phyloP scores from a whole-genome alignment of 129 eudicot species.

The Saussurea involucrata region DNA sequence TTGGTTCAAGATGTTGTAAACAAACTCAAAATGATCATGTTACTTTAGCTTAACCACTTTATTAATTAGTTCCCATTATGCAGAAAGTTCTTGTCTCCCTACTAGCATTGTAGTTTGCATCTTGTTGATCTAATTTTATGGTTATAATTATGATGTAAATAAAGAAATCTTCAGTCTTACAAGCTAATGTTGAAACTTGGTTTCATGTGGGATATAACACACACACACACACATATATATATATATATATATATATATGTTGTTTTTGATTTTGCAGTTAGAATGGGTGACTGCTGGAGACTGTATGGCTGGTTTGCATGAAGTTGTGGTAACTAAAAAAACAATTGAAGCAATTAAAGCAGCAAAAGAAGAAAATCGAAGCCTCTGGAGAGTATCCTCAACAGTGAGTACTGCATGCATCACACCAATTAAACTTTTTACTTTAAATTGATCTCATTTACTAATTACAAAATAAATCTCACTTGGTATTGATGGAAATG shows the following conservation, averaged over 20 bases:
- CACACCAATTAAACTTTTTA: background rate
- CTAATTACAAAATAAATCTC: background rate
- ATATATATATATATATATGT: no score
- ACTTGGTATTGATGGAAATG: background rate
- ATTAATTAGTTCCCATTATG: no score
- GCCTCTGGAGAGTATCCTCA: slow-evolving; percentile 95
- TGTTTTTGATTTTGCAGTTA: slow-evolving; percentile 45
- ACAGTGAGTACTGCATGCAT: slow-evolving; percentile 47
- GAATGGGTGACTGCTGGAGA: slow-evolving; percentile 97
- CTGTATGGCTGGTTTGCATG: slow-evolving; percentile 97
- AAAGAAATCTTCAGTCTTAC: background rate
- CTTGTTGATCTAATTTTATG: background rate
- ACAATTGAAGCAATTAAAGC: slow-evolving; percentile 58
- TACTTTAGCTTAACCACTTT: background rate
- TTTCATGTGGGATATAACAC: background rate
- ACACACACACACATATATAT: no score
- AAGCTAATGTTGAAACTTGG: background rate
- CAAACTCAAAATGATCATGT: background rate
- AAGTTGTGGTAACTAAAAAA: slow-evolving; percentile 80
- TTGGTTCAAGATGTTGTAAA: background rate
- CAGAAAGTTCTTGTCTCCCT: no score
- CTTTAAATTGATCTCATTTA: background rate
- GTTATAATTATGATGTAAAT: background rate
- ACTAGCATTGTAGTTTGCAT: no score
- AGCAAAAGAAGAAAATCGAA: slow-evolving; percentile 62